Conservation (phyloP, 257 asterid genomes). For the Sherardia arvensis region DNA sequence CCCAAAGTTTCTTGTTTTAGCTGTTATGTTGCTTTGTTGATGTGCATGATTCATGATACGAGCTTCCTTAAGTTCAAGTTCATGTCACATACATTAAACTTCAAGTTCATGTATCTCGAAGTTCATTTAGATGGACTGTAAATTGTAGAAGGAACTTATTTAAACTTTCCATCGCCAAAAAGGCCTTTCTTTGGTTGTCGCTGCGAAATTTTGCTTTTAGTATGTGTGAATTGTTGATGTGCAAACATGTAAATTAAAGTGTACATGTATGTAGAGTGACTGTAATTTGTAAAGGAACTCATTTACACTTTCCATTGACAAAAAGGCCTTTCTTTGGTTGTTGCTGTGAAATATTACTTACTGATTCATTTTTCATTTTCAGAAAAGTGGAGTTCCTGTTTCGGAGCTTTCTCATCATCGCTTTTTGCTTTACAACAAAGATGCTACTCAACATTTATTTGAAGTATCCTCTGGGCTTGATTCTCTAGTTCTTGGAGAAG, state of each 20-base stretch:
- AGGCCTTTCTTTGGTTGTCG: neutral
- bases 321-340: neutral
- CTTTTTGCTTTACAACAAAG: slow-evolving; percentile 53
- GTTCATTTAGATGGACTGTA: neutral
- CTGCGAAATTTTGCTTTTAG: no score
- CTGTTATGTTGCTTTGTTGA: neutral
- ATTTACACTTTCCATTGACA: neutral
- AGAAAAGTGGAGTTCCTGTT: slow-evolving; percentile 74
- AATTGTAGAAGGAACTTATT: no score
- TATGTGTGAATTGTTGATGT: no score
- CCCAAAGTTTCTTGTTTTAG: neutral
- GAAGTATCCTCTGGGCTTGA: slow-evolving; percentile 91
- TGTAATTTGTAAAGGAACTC: neutral
- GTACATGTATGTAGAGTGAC: neutral
- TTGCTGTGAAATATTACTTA: neutral
- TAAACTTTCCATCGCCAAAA: neutral
- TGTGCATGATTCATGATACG: neutral
- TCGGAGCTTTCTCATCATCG: slow-evolving; percentile 60
- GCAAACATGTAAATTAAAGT: no score
- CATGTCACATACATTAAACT: neutral
- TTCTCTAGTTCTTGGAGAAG: slow-evolving; percentile 91
- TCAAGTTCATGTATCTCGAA: no score
- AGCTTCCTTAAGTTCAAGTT: neutral
- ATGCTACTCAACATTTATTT: slow-evolving; percentile 69
- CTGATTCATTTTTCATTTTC: slow-evolving; percentile 15